These are phyloP conservation scores for Barnettozyma populi DNA, from an alignment of 805 yeast species.

Conservation along the genomic window DNA sequence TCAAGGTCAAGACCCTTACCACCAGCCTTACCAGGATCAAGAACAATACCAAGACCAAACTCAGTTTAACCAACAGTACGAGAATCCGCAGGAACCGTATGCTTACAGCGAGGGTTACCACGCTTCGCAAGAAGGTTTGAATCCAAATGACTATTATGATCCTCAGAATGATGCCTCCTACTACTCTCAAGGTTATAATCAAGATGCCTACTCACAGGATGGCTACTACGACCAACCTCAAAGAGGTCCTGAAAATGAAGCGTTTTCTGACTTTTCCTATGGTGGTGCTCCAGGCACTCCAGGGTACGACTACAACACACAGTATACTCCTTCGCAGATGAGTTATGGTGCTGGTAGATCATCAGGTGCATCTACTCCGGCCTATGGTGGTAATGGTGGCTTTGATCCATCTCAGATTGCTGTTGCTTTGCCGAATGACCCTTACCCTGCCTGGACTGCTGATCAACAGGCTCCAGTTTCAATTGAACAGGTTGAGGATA, in stretches of 20 bases:
- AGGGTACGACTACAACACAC: constrained; percentile 60
- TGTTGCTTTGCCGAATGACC: constrained; percentile 78
- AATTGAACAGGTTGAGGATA: constrained; percentile 81
- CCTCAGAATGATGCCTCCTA: constrained; percentile 27
- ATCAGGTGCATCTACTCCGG: constrained; percentile 92
- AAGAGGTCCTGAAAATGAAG: constrained; percentile 46
- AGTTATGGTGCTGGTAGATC: constrained; percentile 82
- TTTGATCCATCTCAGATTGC: constrained; percentile 59
- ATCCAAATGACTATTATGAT: constrained; percentile 26
- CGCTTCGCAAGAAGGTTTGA: constrained; percentile 27
- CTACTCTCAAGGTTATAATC: constrained; percentile 50
- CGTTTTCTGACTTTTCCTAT: constrained; percentile 61
- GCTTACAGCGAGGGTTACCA: constrained; percentile 29
- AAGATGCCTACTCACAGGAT: constrained; percentile 33
- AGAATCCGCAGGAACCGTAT: constrained; percentile 38
- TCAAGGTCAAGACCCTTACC: constrained; percentile 7
- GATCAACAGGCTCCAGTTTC: constrained; percentile 87
- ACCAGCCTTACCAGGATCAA: constrained; percentile 23
- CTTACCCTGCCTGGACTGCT: constrained; percentile 99
- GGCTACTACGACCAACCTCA: constrained; percentile 49
- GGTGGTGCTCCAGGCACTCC: constrained; percentile 64
- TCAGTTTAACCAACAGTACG: constrained; percentile 28
- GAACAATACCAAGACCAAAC: constrained; percentile 31
- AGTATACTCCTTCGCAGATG: constrained; percentile 82
- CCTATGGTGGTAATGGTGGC: constrained; percentile 60